Conservation (phyloP, 768 basidiomycete species). For the Epithele typhae region DNA sequence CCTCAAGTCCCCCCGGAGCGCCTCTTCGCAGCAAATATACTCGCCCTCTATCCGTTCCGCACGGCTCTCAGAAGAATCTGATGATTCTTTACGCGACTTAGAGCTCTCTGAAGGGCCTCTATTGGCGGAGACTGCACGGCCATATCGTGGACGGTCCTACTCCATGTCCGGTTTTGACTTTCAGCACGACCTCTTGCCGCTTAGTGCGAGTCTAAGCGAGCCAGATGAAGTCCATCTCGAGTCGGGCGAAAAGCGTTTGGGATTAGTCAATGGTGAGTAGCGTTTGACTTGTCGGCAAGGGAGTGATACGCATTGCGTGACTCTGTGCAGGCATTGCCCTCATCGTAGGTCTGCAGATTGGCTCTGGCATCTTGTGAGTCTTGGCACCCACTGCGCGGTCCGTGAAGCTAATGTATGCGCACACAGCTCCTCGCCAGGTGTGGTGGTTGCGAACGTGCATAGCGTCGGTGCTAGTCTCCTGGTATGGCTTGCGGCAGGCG, state of each 20-base stretch:
- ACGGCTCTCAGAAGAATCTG: conserved; percentile 57
- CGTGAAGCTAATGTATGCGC: background rate
- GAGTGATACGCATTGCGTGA: background rate
- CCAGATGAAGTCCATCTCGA: conserved; percentile 47
- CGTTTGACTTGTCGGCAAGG: background rate
- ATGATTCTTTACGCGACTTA: conserved; percentile 67
- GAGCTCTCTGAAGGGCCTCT: conserved; percentile 68
- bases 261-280: conserved; percentile 69
- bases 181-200: conserved; percentile 69
- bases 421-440: conserved; percentile 82
- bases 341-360: conserved; percentile 84
- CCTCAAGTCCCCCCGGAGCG: conserved; percentile 38
- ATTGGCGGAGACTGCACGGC: conserved; percentile 25
- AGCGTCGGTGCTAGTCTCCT: conserved; percentile 86
- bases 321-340: conserved; percentile 67
- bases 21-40: conserved; percentile 26
- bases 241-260: conserved; percentile 65
- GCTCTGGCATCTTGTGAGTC: conserved; percentile 89
- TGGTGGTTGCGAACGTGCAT: conserved; percentile 83
- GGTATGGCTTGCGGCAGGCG: conserved; percentile 81
- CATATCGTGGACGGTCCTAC: conserved; percentile 45
- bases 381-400: background rate
- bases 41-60: conserved; percentile 32
- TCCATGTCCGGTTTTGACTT: conserved; percentile 79
- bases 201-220: conserved; percentile 74